phyloP scores from a whole-genome alignment of 805 yeast species.

The Candida pseudoglaebosa region DNA sequence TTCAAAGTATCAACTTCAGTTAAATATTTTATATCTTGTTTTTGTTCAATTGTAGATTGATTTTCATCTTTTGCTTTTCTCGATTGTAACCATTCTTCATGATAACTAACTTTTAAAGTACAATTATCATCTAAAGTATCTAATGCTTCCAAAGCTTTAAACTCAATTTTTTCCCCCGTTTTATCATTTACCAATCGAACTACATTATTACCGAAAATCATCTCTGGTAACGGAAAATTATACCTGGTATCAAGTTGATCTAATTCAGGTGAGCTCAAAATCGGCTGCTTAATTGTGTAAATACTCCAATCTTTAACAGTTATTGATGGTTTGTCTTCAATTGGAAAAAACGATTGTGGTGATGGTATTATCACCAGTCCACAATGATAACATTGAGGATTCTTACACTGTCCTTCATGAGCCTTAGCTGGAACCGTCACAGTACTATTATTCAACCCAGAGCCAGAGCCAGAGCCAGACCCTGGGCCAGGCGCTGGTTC shows the following conservation, averaged over 20 bases:
- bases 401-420: constrained; percentile 33
- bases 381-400: constrained; percentile 57
- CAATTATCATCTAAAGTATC: constrained; percentile 34
- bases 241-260: constrained; percentile 56
- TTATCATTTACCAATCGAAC: constrained; percentile 47
- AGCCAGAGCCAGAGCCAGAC: too few species aligned
- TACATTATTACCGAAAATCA: constrained; percentile 88
- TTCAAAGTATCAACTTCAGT: constrained; percentile 50
- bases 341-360: constrained; percentile 62
- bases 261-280: constrained; percentile 67
- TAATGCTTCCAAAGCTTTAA: constrained; percentile 74
- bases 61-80: constrained; percentile 23
- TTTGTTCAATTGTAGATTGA: constrained; percentile 17
- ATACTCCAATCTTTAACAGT: constrained; percentile 73
- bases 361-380: constrained; percentile 76
- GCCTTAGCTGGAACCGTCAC: constrained; percentile 41
- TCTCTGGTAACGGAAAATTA: constrained; percentile 88
- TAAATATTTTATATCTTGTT: constrained; percentile 18
- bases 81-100: constrained; percentile 69
- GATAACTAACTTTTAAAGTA: constrained; percentile 66
- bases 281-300: constrained; percentile 69
- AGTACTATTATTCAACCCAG: neutral
- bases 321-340: constrained; percentile 66
- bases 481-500: neutral
- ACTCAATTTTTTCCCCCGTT: constrained; percentile 46